phyloP scores from a whole-genome alignment of 108 stramenopile genomes.

The Seminavis robusta region DNA sequence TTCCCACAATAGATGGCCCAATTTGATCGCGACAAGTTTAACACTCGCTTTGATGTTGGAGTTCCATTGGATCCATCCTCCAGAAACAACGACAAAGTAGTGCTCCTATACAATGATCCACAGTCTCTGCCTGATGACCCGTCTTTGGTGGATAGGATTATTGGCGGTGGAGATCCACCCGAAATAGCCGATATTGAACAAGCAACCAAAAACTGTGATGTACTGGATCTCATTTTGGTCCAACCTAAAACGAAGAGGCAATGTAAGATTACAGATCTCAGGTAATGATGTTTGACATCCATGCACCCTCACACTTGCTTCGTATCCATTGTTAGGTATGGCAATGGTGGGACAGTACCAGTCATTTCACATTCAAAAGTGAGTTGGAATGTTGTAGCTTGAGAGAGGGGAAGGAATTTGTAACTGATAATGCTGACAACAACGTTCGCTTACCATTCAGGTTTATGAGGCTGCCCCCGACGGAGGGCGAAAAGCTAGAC shows the following conservation, averaged over 20 bases:
- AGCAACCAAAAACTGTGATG: constrained; percentile 65
- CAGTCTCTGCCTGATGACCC: constrained; percentile 2
- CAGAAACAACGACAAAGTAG: constrained; percentile 1
- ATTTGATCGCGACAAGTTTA: constrained; percentile 48
- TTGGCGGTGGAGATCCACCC: not conserved
- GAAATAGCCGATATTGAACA: constrained; percentile 9
- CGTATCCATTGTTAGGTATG: constrained; percentile 37
- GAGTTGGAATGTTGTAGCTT: too few species aligned
- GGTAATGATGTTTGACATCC: too few species aligned
- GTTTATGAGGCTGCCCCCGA: constrained; percentile 49
- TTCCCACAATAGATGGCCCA: too few species aligned
- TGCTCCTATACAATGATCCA: not conserved
- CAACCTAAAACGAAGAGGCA: constrained; percentile 9
- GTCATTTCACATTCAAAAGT: constrained; percentile 62
- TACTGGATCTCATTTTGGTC: constrained; percentile 52
- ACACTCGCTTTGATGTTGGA: constrained; percentile 51
- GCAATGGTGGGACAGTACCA: constrained; percentile 56
- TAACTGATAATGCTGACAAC: too few species aligned
- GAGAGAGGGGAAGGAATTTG: constrained; percentile 16
- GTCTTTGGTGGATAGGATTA: too few species aligned
- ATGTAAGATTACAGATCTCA: constrained; percentile 10
- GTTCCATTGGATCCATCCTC: constrained; percentile 40
- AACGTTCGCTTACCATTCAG: too few species aligned
- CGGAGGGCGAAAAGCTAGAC: constrained; percentile 17
- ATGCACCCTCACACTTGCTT: not conserved